Base-by-base conservation (phyloP, 2,329 filamentous ascomycete genomes). In the Hawksworthiomyces lignivorus region DNA sequence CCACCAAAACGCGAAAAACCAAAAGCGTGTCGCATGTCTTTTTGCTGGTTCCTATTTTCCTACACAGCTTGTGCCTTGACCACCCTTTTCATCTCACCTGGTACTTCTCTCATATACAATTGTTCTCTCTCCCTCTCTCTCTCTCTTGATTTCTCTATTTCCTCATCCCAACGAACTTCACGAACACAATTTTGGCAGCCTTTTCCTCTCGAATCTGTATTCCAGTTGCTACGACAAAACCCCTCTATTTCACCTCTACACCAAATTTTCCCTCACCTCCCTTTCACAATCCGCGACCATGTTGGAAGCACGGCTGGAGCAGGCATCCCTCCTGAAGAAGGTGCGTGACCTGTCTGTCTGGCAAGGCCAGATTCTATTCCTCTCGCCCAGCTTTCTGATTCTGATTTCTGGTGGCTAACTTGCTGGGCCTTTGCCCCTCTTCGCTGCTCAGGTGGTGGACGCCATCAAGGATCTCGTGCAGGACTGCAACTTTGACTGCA, bases 401-500 rank as follows among this genome's bases (percentile, higher is more conserved):
- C 24, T 26, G 12, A 12, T 8, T 26, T 12, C 24, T 26, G 24
- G 24, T 11, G 4, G 14, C 28, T 19, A 12, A 8, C 14, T 14
- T 20, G 7, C 9, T 27, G 34, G 4, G 15, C 4, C 15, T 20
- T 24, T n/a, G 27, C 12, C 22, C 18, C 24, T 26, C 12, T 18
- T 26, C 9, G 15, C 31, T 10, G 24, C 5, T 15, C 53, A 95
- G 88, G 87, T 97, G 50, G 89, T 98, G 58, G 94, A 98, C 63
- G 87, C 94, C 56, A 96, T 98, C 81, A 97, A 96, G 70, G 92
- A 98, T 59, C 81, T 98, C 39, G 92, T 98, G 41, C 92, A 97
- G 68, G 92, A 98, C 71, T 98, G 92, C 82, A 98, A 98, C 72
- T 98, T 98, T 71, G 92, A 98, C 76, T 98, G 94, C 84, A 98